Base-by-base conservation (phyloP, 1,139 yeast genomes). In the Lodderomyces oxycetoniae region DNA sequence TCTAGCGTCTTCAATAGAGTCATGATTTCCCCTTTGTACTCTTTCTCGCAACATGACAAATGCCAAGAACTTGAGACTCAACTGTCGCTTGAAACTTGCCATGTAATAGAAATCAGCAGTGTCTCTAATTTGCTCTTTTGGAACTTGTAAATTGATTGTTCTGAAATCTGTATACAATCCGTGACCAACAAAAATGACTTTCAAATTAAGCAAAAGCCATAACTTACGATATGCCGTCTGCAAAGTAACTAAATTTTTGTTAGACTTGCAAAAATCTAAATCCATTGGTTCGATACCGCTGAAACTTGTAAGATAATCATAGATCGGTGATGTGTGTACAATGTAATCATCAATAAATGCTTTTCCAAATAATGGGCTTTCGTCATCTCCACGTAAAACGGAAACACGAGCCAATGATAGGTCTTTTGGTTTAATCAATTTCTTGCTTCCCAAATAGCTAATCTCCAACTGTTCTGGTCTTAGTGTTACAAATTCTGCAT, bases 251-350 rank as follows among this genome's bases (percentile, higher is more conserved):
- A 93, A 65, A 4, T 83, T 72, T 48, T 80, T 80, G 5, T 61
- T 57, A n/a, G 95, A 83, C 7, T 57, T 61, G 3, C 56, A 53
- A 1, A 93, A 86, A 52, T 87, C 88, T 43, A 93, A 67, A 57
- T 93, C 98, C 1, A 95, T 95, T 0, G 83, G 83, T 48, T 85
- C 89, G 36, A 93, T 89, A 11, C 99, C 99, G 7, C 96, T 87
- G 48, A 75, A 93, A 26, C 79, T 79, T 0, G 99, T 93, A 43
- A 91, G 67, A 50, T 91, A 89, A 56, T 93, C 95, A 39, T 82
- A 76, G 35, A 93, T 81, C 15, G 69, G 75, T 33, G 75, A 76
- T 5, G 76, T 74, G 29, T 87, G 86, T 6, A 79, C 80, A 43
- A 93, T 85, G 52, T 89, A 88, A 53, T 93, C 98, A 54, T 93